A percentile compares a stretch with the other conserved stretches of the same genome.
These are phyloP conservation scores for Hemisphaericaspora lyxosophila DNA, from an alignment of 1,139 yeast genomes.

Conservation along the genomic window DNA sequence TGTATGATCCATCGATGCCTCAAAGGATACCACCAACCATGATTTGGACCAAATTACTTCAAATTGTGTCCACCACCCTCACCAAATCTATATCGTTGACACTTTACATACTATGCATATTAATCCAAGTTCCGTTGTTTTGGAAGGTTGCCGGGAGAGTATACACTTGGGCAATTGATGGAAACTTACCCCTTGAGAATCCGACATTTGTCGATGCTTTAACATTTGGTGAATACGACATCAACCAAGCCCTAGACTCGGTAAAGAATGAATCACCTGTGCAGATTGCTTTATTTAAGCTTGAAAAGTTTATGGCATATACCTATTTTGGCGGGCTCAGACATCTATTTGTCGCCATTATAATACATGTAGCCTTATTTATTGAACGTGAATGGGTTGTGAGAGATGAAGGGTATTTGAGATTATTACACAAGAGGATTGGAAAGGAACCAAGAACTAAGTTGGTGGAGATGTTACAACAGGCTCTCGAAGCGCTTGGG, in stretches of 20 bases:
- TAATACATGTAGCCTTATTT: constrained; percentile 49
- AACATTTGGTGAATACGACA: constrained; percentile 46
- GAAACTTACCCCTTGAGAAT: constrained; percentile 42
- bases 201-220: constrained; percentile 39
- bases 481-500: constrained; percentile 26
- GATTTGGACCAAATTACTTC: constrained; percentile 39
- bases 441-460: constrained; percentile 56
- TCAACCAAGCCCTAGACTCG: constrained; percentile 12
- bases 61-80: constrained; percentile 25
- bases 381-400: constrained; percentile 73
- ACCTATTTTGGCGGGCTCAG: constrained; percentile 45
- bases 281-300: constrained; percentile 14
- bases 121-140: constrained; percentile 55
- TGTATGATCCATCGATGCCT: constrained; percentile 74
- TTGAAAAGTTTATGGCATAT: constrained; percentile 26
- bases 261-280: constrained; percentile 5
- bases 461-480: constrained; percentile 38
- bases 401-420: constrained; percentile 63
- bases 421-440: constrained; percentile 52
- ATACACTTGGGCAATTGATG: constrained; percentile 56
- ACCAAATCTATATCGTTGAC: constrained; percentile 27
- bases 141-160: constrained; percentile 55
- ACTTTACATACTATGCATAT: constrained; percentile 40
- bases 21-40: constrained; percentile 54
- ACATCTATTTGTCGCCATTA: constrained; percentile 37